A percentile compares a stretch with the other conserved stretches of the same genome.
These are phyloP conservation scores for Ampelocalamus luodianensis DNA, from an alignment of 176 grass and related monocot genomes.

Conservation along the genomic window DNA sequence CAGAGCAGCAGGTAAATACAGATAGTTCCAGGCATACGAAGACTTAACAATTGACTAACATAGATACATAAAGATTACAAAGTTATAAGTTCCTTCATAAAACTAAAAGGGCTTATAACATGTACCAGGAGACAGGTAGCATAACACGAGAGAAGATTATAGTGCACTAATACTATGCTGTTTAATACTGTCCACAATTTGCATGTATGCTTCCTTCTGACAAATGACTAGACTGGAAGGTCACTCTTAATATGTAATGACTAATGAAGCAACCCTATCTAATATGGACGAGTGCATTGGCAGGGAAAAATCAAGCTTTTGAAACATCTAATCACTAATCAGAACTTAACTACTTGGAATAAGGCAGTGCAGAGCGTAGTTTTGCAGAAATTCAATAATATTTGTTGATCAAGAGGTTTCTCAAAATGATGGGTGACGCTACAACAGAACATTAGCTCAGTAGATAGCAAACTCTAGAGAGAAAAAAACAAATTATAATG, in stretches of 20 bases:
- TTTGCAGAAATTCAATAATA: neutral
- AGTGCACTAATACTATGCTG: conserved; percentile 45
- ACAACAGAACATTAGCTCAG: neutral
- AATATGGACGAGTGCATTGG: neutral
- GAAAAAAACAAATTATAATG: neutral
- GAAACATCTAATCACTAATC: neutral
- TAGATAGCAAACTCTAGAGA: neutral
- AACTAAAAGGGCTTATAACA: conserved; percentile 1
- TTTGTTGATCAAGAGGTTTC: neutral
- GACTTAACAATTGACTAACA: neutral
- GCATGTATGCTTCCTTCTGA: conserved; percentile 40
- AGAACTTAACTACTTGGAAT: neutral
- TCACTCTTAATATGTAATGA: conserved; percentile 15
- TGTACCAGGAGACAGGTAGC: conserved; percentile 51
- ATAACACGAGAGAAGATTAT: conserved; percentile 22
- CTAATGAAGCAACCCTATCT: conserved; percentile 39
- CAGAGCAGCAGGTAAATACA: conserved; percentile 28
- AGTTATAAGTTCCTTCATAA: neutral
- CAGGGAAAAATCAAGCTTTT: neutral
- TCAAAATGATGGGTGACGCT: neutral
- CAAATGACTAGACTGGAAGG: conserved; percentile 38
- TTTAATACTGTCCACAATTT: conserved; percentile 47
- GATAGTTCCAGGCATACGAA: neutral
- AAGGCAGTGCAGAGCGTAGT: neutral
- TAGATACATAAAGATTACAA: neutral